phyloP scores from a whole-genome alignment of 2,329 filamentous ascomycete species.

The Hortaea werneckii region DNA sequence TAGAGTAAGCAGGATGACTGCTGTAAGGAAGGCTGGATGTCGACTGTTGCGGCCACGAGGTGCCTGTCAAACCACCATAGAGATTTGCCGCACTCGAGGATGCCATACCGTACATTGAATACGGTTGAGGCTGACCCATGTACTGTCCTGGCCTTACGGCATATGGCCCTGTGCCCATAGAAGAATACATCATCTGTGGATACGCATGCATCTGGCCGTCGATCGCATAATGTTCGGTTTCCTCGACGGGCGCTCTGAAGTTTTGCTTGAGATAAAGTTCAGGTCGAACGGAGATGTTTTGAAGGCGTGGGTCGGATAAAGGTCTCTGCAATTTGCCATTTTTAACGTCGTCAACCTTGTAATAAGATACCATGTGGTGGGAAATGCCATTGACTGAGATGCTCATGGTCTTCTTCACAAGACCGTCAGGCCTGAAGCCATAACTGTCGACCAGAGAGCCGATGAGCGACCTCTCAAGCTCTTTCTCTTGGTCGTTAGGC shows the following conservation, averaged over 20 bases:
- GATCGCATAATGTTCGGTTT: conserved; percentile 27
- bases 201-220: conserved; percentile 26
- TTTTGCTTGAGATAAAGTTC: conserved; percentile 31
- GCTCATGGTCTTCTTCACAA: conserved; percentile 90
- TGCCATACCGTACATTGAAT: conserved; percentile 22
- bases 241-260: conserved; percentile 29
- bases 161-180: conserved; percentile 19
- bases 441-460: conserved; percentile 87
- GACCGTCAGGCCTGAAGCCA: conserved; percentile 68
- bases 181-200: conserved; percentile 23
- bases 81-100: conserved; percentile 14
- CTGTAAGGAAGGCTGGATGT: conserved; percentile 16
- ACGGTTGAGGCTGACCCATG: conserved; percentile 14
- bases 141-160: conserved; percentile 23
- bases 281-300: conserved; percentile 25
- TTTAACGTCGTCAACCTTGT: conserved; percentile 70
- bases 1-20: conserved; percentile 14
- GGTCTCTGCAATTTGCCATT: conserved; percentile 50
- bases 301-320: conserved; percentile 39
- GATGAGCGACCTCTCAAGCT: conserved; percentile 53
- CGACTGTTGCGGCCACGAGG: conserved; percentile 17
- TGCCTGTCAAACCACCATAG: conserved; percentile 18
- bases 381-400: conserved; percentile 62
- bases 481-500: conserved; percentile 29
- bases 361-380: conserved; percentile 85